phyloP scores from a whole-genome alignment of 2,329 filamentous ascomycete species.

The Hawksworthiomyces lignivorus region DNA sequence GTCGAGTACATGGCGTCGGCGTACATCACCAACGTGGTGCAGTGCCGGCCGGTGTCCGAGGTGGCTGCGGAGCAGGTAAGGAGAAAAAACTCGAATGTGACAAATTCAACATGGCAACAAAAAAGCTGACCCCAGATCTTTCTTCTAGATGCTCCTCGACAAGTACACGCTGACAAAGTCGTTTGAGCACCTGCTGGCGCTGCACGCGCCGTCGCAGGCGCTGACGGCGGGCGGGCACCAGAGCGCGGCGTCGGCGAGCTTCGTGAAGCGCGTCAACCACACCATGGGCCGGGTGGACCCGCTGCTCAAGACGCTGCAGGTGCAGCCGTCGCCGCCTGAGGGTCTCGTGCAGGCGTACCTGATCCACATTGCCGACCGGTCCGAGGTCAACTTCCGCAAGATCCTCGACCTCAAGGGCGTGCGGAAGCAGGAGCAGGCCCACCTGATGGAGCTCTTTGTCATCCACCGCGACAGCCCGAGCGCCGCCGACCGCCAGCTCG shows the following conservation, averaged over 20 bases:
- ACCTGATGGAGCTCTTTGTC: slow-evolving; percentile 77
- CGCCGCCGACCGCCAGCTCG: slow-evolving; percentile 57
- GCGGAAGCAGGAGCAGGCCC: slow-evolving; percentile 70
- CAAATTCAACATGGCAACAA: slow-evolving; percentile 1
- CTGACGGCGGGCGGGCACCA: slow-evolving; percentile 18
- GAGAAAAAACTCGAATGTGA: no score
- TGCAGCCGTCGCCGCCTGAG: slow-evolving; percentile 83
- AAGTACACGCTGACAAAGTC: slow-evolving; percentile 83
- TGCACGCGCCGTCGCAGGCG: slow-evolving; percentile 43
- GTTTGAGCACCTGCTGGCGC: slow-evolving; percentile 61
- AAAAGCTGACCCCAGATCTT: slow-evolving; percentile 11
- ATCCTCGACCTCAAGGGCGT: slow-evolving; percentile 94
- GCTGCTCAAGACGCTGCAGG: slow-evolving; percentile 92
- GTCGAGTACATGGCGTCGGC: slow-evolving; percentile 75
- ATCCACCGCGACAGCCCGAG: slow-evolving; percentile 69
- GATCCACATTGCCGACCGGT: slow-evolving; percentile 91
- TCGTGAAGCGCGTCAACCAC: slow-evolving; percentile 77
- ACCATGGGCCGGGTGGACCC: slow-evolving; percentile 84
- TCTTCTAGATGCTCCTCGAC: slow-evolving; percentile 80
- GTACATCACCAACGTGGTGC: slow-evolving; percentile 78
- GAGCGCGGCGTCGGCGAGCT: slow-evolving; percentile 44
- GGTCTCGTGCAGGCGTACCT: slow-evolving; percentile 94
- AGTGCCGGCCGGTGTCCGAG: slow-evolving; percentile 85
- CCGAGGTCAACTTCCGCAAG: slow-evolving; percentile 91
- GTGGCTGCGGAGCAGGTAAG: slow-evolving; percentile 82